Evolutionary conservation across 306 rosid species (phyloP).

Genomic region (Pyrus pyrifolia): DNA sequence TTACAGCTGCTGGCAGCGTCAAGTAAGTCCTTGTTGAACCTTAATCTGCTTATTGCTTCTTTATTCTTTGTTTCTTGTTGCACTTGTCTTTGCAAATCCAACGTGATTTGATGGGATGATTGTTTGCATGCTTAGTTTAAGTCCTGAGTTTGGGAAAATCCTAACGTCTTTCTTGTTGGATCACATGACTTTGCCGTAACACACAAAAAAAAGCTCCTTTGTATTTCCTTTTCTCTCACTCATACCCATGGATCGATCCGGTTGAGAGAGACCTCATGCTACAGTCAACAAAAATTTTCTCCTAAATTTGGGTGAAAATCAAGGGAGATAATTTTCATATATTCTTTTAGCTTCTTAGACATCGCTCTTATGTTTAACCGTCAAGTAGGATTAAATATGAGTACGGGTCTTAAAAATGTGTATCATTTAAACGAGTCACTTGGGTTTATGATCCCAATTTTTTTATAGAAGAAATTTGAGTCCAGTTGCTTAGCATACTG

Average conservation of each 20-base stretch:
- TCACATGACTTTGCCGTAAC: no score
- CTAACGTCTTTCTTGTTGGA: fast-evolving
- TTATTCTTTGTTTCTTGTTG: not conserved
- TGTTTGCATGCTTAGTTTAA: not conserved
- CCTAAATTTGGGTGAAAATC: not conserved
- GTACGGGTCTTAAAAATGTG: no score
- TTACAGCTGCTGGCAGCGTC: conserved; percentile 47
- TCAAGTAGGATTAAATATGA: no score
- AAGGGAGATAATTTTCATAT: no score
- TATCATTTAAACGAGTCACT: not conserved
- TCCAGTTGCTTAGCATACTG: not conserved
- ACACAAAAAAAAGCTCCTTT: no score
- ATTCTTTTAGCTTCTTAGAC: not conserved
- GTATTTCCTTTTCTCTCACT: not conserved
- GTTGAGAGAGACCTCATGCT: not conserved
- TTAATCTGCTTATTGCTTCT: not conserved
- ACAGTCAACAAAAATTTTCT: not conserved
- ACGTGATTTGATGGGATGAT: not conserved
- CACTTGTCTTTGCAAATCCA: not conserved
- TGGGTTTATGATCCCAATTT: not conserved
- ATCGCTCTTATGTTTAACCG: no score
- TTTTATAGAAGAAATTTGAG: not conserved
- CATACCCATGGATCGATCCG: not conserved
- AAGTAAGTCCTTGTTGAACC: conserved; percentile 30
- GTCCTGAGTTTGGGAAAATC: not conserved